Evolutionary conservation across 177 flowering plant genomes (phyloP), one percentile per base, ranked within the genome.

Genomic region (Vitis hybrid): DNA sequence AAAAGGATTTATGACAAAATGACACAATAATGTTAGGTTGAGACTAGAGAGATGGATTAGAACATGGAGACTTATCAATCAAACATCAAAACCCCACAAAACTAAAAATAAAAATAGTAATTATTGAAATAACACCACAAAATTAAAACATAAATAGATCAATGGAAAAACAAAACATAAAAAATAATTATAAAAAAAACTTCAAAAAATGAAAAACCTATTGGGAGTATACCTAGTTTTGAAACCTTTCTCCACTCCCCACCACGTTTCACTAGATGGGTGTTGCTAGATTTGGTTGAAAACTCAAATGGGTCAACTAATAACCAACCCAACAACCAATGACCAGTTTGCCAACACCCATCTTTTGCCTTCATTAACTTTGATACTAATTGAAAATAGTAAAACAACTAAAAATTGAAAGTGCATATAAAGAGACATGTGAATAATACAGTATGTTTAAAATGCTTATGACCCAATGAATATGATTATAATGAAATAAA

Each of bases 211-310:
- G 52, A 4, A 5, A 47, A 59, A 44, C 53, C 61, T 18, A 58
- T 76, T 68, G 69, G 59, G 66, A 28, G 14, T 17, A 47, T 28
- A 28, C 31, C 31, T 1, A 47, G 1, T 4, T 14, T 50, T 17
- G 56, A 69, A 66, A 65, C 74, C 63, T 72, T 71, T 18, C 57
- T 56, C 1, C 49, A 66, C 12, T 28, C 67, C 62, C 44, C 62
- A 63, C 73, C 38, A 51, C 69, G 51, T 68, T 24, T 20, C 61
- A 67, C 61, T 38, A 80, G 78, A 76, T 76, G 77, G 85, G 82
- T 75, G 0, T 20, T 18, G 12, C 71, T 58, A 66, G 74, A 76
- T 71, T 70, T n/a, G 57, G n/a, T 66, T n/a, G 51, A 63, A 68
- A 67, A 19, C 71, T 58, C 49, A 28, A 28, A 28, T 4, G 31